Base-by-base conservation (phyloP, 2,329 filamentous ascomycete genomes). In the Rasamsonia emersonii region DNA sequence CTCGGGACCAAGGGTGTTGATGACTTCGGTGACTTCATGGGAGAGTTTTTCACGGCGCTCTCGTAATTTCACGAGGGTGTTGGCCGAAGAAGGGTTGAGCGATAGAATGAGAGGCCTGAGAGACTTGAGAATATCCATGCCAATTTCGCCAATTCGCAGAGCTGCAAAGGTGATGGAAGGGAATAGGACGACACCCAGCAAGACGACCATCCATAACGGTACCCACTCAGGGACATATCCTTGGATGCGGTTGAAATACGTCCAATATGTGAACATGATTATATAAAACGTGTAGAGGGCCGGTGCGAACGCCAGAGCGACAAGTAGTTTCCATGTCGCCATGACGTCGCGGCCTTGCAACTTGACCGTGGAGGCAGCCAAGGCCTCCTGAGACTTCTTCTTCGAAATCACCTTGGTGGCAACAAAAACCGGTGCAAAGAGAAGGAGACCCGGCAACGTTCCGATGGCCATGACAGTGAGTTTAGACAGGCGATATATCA, bases 71-170 rank as follows among this genome's bases (percentile, higher is more conserved):
- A 84, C 75, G 29, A 98, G 75, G 36, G 82, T 85, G 62, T 88
- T 93, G 55, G 78, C 81, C 2, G 84, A 89, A 4, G 78, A 77
- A 2, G 91, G 91, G 47, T 82, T 82, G 49, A 96, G 71, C 43
- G 84, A 91, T 19, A 95, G 70, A 27, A 93, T 68, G 7, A 98
- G 73, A 4, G 91, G 91, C 7, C 86, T 77, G 10, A 98, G 72
- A 0, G 89, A 96, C 62, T 96, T 98, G 64, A 91, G 68, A 35
- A 98, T 95, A 53, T 98, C 91, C 86, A 98, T 95, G 32, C 89
- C 91, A n/a, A 93, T 81, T 62, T 98, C 91, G 28, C 91, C 91
- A 44, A 96, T 93, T 8, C 91, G 81, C 32, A 98, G 77, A 5
- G 91, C 86, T 4, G 86, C 88, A 57, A 93, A 95, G 0, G 88